A percentile compares a stretch with the other conserved stretches of the same genome.
phyloP scores from a whole-genome alignment of 106 monocot species.

The Dactylorhiza incarnata region DNA sequence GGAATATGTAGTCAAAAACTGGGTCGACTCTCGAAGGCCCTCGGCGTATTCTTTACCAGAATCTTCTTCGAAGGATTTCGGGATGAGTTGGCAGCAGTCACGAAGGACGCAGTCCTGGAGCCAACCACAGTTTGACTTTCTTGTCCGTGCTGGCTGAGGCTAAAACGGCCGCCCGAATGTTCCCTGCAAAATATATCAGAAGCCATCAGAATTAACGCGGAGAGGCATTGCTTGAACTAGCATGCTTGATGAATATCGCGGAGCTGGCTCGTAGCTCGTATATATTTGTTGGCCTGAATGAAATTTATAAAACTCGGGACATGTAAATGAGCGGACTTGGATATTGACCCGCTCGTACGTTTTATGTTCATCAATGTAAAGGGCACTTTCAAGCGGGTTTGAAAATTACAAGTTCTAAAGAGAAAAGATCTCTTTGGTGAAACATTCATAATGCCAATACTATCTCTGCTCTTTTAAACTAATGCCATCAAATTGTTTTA shows the following conservation, averaged over 20 bases:
- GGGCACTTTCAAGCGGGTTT: no score
- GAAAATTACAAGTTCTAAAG: no score
- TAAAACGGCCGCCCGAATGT: conserved; percentile 25
- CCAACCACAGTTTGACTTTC: conserved; percentile 72
- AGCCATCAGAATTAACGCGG: background rate
- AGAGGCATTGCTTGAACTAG: background rate
- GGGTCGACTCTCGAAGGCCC: background rate
- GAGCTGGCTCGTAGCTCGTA: no score
- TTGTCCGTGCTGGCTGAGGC: conserved; percentile 62
- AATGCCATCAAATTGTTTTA: no score
- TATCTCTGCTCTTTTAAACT: no score
- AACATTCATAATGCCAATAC: no score
- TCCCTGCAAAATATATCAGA: conserved; percentile 30
- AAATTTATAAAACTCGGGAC: no score
- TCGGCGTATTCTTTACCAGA: background rate
- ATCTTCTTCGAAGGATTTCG: background rate
- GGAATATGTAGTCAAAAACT: background rate
- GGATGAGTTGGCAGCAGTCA: conserved; percentile 4
- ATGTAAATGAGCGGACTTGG: background rate
- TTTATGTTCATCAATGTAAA: no score
- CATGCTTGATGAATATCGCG: no score
- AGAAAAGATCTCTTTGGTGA: no score
- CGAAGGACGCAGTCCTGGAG: conserved; percentile 30
- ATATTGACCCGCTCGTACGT: background rate
- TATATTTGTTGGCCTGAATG: no score